A percentile compares a stretch with the other conserved stretches of the same genome.
These are phyloP conservation scores for Staphylotrichum longicolle DNA, from an alignment of 495 filamentous ascomycete species.

Conservation along the genomic window DNA sequence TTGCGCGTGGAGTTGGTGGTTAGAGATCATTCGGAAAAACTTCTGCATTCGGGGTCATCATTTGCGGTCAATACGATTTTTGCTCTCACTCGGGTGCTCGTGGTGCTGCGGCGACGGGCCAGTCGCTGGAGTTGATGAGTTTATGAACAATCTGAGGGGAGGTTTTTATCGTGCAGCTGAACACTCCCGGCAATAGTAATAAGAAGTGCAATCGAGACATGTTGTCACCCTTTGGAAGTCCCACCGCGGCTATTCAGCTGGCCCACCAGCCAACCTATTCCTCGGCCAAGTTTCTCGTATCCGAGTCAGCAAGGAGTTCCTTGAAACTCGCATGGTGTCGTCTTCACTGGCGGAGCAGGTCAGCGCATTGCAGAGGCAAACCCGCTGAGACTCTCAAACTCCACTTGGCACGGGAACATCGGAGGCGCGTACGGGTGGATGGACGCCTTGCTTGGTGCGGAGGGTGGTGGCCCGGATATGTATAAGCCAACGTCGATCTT, in stretches of 20 bases:
- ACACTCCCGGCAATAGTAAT: not conserved
- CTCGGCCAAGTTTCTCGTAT: not conserved
- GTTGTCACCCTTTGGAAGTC: not conserved
- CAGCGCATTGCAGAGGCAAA: not conserved
- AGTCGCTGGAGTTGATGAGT: conserved; percentile 19
- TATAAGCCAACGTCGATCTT: not conserved
- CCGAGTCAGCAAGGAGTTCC: conserved; percentile 6
- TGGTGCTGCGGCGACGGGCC: conserved; percentile 21
- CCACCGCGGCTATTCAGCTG: not conserved
- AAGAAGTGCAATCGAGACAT: not conserved
- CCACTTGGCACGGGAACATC: not conserved
- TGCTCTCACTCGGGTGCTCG: conserved; percentile 24
- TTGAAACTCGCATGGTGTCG: not conserved
- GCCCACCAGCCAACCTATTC: too few relatives aligned
- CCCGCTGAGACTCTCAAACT: too few relatives aligned
- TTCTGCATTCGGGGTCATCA: conserved; percentile 40
- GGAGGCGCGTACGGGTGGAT: too few relatives aligned
- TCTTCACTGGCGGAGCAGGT: not conserved
- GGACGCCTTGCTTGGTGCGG: too few relatives aligned
- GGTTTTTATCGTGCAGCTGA: conserved; percentile 14
- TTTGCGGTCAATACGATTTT: conserved; percentile 40
- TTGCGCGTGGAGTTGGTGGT: conserved; percentile 42
- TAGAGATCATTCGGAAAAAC: conserved; percentile 43
- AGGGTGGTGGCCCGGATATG: not conserved
- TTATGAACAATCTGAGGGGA: conserved; percentile 18